Evolutionary conservation across 1,284 basidiomycete species (phyloP), one percentile per base, ranked within the genome.

Genomic region (Vanrija pseudolonga): DNA sequence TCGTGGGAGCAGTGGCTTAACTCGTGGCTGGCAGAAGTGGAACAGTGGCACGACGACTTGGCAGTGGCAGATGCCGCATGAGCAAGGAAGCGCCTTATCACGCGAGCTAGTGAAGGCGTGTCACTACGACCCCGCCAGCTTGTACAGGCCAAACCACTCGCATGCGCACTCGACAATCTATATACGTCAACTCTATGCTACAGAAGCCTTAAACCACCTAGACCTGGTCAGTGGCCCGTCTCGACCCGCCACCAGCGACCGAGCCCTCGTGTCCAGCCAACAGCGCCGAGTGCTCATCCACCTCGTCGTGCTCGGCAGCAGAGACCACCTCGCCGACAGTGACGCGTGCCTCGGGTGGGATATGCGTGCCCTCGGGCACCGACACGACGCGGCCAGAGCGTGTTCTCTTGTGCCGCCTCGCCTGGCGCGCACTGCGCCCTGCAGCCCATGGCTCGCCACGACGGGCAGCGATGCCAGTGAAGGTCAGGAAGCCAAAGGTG

Each of bases 361-460:
- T 71, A 5, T 57, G 51, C 15, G 65, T 64, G 19, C 72, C 71
- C 45, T 68, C 65, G 0, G 73, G 73, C 6, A 76, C 72, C 7
- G 66, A 50, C 3, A 76, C 67, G 39, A 76, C 72, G 19, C 66
- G 57, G 8, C 75, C 75, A 1, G 71, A 74, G 19, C 68, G 64
- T 2, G 75, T 76, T 24, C 75, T 65, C 24, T 69, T 64, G 54
- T 77, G 73, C 50, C 69, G 58, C 11, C 67, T 61, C 2, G 69
- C 67, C 50, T 66, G 61, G 9, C 64, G 55, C 2, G 71, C 73
- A 3, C 71, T 72, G 45, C 68, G 69, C 8, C 75, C 75, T 2
- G 71, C 75, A 3, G 75, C 75, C 75, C 75, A 77, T 20, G 66
- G 66, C 58, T 72, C 65, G 18, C 75, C 75, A 26, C 70, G 68